Evolutionary conservation across 345 rosid species (phyloP).

Genomic region (Citrus cavaleriei): DNA sequence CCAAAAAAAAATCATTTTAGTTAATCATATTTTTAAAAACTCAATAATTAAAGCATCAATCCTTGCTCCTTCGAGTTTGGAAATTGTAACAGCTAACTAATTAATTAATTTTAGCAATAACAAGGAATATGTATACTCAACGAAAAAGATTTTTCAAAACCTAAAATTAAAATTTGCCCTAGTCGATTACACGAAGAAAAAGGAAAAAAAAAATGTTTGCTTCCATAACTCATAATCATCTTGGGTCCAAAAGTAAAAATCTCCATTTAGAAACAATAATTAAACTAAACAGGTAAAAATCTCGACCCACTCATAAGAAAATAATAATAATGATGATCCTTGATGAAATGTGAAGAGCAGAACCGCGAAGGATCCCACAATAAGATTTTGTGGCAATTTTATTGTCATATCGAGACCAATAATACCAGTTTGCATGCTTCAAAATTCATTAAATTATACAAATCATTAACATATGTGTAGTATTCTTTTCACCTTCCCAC

Average conservation of each 20-base stretch:
- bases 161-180: too few relatives aligned
- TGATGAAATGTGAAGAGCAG: constrained; percentile 11
- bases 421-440: neutral
- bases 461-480: neutral
- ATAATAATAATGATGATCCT: neutral
- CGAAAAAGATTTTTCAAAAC: neutral
- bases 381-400: constrained; percentile 13
- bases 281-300: neutral
- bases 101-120: neutral
- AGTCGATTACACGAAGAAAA: too few relatives aligned
- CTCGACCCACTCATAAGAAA: neutral
- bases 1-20: too few relatives aligned
- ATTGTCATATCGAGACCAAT: neutral
- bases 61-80: neutral
- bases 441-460: neutral
- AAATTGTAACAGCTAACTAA: too few relatives aligned
- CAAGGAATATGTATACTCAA: neutral
- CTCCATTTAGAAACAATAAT: too few relatives aligned
- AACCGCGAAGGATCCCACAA: constrained; percentile 21
- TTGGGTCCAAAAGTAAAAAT: constrained; percentile 7
- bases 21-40: neutral
- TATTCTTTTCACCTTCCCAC: constrained; percentile 13
- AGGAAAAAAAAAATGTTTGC: too few relatives aligned
- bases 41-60: neutral
- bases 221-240: neutral